phyloP scores from a whole-genome alignment of 352 stramenopile species.

The Phytophthora brassicae region DNA sequence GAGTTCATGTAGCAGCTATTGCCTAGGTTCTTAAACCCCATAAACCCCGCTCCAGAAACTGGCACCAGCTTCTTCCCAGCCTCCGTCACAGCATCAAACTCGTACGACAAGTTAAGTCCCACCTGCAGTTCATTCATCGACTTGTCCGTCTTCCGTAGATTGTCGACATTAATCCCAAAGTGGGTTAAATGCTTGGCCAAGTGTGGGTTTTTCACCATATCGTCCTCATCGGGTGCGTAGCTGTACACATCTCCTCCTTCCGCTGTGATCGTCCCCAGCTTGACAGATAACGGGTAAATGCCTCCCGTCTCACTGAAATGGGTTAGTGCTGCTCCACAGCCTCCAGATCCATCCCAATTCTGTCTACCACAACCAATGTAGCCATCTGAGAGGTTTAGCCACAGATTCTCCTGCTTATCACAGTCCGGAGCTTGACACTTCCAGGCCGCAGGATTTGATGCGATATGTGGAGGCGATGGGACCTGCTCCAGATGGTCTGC shows the following conservation, averaged over 20 bases:
- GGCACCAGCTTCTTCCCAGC: constrained; percentile 91
- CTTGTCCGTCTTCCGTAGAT: constrained; percentile 98
- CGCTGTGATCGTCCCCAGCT: constrained; percentile 97
- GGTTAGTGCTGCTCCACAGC: constrained; percentile 94
- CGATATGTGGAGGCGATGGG: constrained; percentile 56
- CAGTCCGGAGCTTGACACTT: constrained; percentile 92
- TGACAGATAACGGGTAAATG: constrained; percentile 96
- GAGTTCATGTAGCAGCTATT: constrained; percentile 99
- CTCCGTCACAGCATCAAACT: constrained; percentile 98
- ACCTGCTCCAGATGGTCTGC: constrained; percentile 74
- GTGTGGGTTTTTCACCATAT: constrained; percentile 96
- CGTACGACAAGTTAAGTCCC: constrained; percentile 97
- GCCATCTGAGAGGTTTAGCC: constrained; percentile 97
- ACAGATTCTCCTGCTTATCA: constrained; percentile 98
- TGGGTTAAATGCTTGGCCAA: constrained; percentile 93
- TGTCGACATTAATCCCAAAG: constrained; percentile 95
- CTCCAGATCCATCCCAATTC: constrained; percentile 97
- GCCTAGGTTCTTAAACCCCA: constrained; percentile 99
- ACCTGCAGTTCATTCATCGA: constrained; percentile 97
- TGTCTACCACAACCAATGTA: constrained; percentile 85
- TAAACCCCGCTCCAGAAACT: constrained; percentile 89
- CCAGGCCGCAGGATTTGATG: constrained; percentile 70
- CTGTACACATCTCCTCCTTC: constrained; percentile 97
- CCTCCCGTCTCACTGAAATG: constrained; percentile 95
- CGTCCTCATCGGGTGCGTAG: constrained; percentile 97